A percentile compares a stretch with the other conserved stretches of the same genome.
phyloP scores from a whole-genome alignment of 2,329 filamentous ascomycete genomes.

The Pezicula rhizophila region DNA sequence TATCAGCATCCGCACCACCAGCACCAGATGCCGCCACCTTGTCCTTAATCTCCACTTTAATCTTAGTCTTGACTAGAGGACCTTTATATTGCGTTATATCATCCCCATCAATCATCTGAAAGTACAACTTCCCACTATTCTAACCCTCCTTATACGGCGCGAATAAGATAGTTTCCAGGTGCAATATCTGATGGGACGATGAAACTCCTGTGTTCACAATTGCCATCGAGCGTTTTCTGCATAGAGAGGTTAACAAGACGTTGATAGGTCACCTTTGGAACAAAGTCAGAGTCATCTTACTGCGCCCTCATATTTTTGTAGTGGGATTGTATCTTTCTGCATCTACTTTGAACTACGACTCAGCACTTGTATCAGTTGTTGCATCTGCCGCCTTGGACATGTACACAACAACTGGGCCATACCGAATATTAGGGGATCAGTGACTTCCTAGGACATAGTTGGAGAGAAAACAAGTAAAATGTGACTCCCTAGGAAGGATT shows the following conservation, averaged over 20 bases:
- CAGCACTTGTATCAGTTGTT: conserved; percentile 35
- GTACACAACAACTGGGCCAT: conserved; percentile 47
- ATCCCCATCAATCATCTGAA: too few relatives aligned
- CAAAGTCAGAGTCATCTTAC: conserved; percentile 4
- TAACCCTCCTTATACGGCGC: conserved; percentile 35
- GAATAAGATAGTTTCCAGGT: conserved; percentile 48
- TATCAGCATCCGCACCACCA: too few relatives aligned
- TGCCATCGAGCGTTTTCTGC: conserved; percentile 25
- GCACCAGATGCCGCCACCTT: too few relatives aligned
- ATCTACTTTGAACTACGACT: conserved; percentile 47
- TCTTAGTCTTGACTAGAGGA: too few relatives aligned
- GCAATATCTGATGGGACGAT: conserved; percentile 44
- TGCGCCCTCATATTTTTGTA: conserved; percentile 13
- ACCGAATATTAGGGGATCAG: conserved; percentile 13
- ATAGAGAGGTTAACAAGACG: neutral
- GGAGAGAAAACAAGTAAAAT: too few relatives aligned
- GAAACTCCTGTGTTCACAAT: conserved; percentile 42
- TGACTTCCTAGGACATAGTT: too few relatives aligned
- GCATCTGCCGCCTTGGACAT: conserved; percentile 44
- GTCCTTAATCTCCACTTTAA: too few relatives aligned
- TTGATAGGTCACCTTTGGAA: neutral
- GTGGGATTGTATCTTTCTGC: conserved; percentile 16
- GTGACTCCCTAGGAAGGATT: too few relatives aligned
- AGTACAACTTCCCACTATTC: too few relatives aligned
- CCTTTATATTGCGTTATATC: too few relatives aligned